These are phyloP conservation scores for Selaginella moellendorffii DNA, from an alignment of 75 land plant genomes.

Conservation along the genomic window DNA sequence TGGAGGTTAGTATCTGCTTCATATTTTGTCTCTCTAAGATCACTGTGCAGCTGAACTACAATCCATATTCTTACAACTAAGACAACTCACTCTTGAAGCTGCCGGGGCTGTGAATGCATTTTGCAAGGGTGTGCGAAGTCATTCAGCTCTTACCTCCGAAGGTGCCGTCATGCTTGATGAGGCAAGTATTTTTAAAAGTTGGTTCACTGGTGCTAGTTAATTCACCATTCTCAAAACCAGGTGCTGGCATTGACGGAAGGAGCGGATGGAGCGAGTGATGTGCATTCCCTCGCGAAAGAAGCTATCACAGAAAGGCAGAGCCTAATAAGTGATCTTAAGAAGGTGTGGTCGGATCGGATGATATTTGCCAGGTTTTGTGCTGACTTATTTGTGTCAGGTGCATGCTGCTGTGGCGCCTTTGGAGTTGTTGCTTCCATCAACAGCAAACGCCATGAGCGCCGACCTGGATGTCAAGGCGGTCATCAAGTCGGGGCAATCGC, in stretches of 20 bases:
- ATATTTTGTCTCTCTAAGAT: too few relatives aligned
- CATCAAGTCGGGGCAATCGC: constrained; percentile 30
- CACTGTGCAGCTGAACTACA: constrained; percentile 77
- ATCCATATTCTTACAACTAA: constrained; percentile 34
- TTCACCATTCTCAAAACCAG: constrained; percentile 17
- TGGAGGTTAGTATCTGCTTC: constrained; percentile 49
- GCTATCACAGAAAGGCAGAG: constrained; percentile 44
- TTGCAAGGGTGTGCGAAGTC: constrained; percentile 36
- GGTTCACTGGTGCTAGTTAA: background rate
- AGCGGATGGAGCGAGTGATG: constrained; percentile 56
- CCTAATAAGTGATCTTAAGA: constrained; percentile 60
- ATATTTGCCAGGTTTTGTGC: background rate
- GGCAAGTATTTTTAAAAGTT: constrained; percentile 28
- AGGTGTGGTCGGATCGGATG: too few relatives aligned
- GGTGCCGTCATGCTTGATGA: constrained; percentile 93
- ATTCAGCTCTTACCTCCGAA: constrained; percentile 79
- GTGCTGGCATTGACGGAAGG: constrained; percentile 73
- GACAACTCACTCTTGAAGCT: constrained; percentile 47
- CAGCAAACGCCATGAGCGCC: constrained; percentile 40
- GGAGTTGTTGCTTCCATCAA: constrained; percentile 56
- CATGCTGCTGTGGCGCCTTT: constrained; percentile 54
- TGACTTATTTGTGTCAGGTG: constrained; percentile 29
- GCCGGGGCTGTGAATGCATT: constrained; percentile 48
- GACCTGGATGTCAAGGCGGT: constrained; percentile 34
- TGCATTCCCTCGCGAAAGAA: constrained; percentile 71